Evolutionary conservation across 768 basidiomycete species (phyloP), one percentile per base, ranked within the genome.

Genomic region (Amanita rimosa): DNA sequence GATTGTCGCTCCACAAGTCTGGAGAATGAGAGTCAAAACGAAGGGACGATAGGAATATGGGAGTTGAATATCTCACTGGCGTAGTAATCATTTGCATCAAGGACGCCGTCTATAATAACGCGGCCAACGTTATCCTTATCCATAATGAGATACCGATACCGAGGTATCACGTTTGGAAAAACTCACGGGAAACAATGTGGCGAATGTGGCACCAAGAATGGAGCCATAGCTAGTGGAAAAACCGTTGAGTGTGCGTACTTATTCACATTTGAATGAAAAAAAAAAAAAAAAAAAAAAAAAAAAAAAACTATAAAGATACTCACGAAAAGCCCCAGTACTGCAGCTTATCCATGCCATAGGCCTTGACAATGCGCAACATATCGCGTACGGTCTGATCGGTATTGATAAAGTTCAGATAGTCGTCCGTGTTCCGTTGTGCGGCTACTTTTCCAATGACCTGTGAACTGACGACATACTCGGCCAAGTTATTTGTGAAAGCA

Each of bases 31-130:
- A 13, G 9, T 37, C 24, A 26, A 35, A 10, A 42, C 7, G 10
- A 10, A 8, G 10, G 47, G 17, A 14, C 19, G 34, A 16, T n/a
- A 17, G 11, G 10, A 19, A 17, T 10, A 13, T 21, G 16, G 14
- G 38, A 27, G 11, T 26, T 3, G 26, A 14, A 21, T 21, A 21
- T 46, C 59, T 34, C 51, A 68, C 70, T 60, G 10, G 60, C 52
- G 46, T 66, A 73, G 48, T 70, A 71, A 41, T 69, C 56, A 26
- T 70, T 65, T 1, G 65, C 55, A 37, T 71, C 69, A 17, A 64
- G 61, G n/a, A 70, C 68, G 16, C 69, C 68, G 40, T 72, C 70
- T 17, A 71, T 60, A 6, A 68, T 56, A 14, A 71, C 8, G 9
- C 68, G 63, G 44, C 64, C 67, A 17, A 70, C 56, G 35, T 67